Percentiles rank a stretch among this genome's conserved stretches.
Evolutionary conservation across 306 rosid genomes (phyloP).

Genomic region (Alnus glutinosa): DNA sequence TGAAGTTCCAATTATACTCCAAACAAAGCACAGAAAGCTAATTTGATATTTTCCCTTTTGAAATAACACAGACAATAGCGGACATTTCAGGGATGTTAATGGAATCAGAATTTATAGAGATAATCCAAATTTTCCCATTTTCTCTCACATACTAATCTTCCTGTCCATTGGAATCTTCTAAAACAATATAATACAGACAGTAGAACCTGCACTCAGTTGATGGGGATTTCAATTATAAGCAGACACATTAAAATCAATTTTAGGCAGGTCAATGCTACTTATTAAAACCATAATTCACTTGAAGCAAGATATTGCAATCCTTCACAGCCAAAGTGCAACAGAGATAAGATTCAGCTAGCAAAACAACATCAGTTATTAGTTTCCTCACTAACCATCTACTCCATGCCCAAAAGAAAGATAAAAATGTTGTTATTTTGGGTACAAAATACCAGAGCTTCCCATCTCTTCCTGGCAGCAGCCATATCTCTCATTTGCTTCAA

Average conservation of each 20-base stretch:
- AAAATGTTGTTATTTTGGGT: neutral
- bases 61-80: neutral
- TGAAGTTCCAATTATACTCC: no score
- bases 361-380: neutral
- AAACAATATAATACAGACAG: neutral
- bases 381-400: conserved; percentile 5
- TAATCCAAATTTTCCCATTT: neutral
- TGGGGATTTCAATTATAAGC: conserved; percentile 1
- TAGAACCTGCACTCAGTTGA: neutral
- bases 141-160: neutral
- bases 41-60: no score
- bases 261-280: neutral
- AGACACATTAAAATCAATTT: neutral
- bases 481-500: conserved; percentile 89
- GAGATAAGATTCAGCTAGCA: conserved; percentile 20
- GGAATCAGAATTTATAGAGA: neutral
- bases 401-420: neutral
- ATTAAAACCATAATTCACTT: neutral
- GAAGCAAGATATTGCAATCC: neutral
- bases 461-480: conserved; percentile 95
- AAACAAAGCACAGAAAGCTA: no score
- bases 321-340: neutral
- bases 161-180: neutral
- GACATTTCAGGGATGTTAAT: neutral
- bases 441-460: conserved; percentile 87